phyloP scores from a whole-genome alignment of 2,329 filamentous ascomycete genomes.

The Alternaria brassicicola region DNA sequence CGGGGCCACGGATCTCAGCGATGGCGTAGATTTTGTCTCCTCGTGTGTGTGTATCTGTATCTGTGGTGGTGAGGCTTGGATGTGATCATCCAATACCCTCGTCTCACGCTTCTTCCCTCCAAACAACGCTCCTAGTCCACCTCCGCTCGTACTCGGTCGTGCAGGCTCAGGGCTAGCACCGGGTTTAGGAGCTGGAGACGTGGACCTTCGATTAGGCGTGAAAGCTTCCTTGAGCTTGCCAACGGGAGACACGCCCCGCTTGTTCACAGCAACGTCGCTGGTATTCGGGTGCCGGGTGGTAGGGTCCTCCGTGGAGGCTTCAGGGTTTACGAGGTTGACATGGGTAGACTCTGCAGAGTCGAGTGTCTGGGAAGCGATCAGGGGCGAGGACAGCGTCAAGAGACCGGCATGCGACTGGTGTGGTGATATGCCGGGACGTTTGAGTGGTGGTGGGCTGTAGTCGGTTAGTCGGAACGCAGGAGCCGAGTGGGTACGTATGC shows the following conservation, averaged over 20 bases:
- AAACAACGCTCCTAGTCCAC: conserved; percentile 52
- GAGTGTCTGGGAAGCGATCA: conserved; percentile 50
- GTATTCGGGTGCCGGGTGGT: conserved; percentile 42
- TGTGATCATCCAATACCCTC: conserved; percentile 37
- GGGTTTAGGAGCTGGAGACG: conserved; percentile 33
- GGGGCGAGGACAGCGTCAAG: conserved; percentile 57
- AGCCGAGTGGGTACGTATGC: conserved; percentile 18
- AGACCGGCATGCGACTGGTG: conserved; percentile 58
- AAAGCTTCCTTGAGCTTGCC: conserved; percentile 77
- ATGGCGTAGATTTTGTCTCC: conserved; percentile 41
- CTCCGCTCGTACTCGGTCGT: conserved; percentile 52
- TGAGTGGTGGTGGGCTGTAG: conserved; percentile 41
- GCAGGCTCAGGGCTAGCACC: conserved; percentile 43
- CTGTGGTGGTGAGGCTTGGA: conserved; percentile 39
- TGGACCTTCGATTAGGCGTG: conserved; percentile 47
- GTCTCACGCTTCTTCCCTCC: conserved; percentile 45
- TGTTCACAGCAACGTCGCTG: conserved; percentile 45
- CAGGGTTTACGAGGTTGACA: conserved; percentile 41
- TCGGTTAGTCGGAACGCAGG: conserved; percentile 33
- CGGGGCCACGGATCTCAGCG: conserved; percentile 32
- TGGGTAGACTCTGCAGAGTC: conserved; percentile 39
- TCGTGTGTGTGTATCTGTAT: conserved; percentile 39
- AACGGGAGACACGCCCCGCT: conserved; percentile 71
- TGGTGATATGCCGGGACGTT: conserved; percentile 52
- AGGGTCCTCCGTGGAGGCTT: conserved; percentile 34